Evolutionary conservation across 164 flowering plant genomes (phyloP).

Genomic region (Liquidambar formosana): DNA sequence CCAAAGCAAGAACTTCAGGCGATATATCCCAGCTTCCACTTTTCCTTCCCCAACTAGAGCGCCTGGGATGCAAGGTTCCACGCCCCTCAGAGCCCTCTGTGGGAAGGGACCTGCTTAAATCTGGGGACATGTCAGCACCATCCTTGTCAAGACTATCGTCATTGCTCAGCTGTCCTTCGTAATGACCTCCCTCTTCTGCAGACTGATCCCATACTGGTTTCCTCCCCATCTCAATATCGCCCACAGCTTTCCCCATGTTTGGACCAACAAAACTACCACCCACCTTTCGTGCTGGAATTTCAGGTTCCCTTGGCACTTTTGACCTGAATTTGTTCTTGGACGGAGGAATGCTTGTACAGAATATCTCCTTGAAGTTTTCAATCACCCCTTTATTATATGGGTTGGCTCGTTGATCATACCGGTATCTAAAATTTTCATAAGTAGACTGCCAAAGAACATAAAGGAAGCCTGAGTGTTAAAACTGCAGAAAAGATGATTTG

Average conservation of each 20-base stretch:
- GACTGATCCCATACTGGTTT: slow-evolving; percentile 25
- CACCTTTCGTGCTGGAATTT: slow-evolving; percentile 15
- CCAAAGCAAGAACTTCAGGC: slow-evolving; percentile 28
- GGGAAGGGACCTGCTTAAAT: slow-evolving; percentile 24
- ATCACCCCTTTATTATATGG: slow-evolving; percentile 37
- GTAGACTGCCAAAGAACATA: slow-evolving; percentile 35
- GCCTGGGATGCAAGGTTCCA: slow-evolving; percentile 17
- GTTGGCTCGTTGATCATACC: slow-evolving; percentile 31
- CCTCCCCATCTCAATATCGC: slow-evolving; percentile 44
- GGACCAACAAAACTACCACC: slow-evolving; percentile 23
- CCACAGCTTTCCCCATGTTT: slow-evolving; percentile 15
- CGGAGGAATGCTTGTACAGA: slow-evolving; percentile 37
- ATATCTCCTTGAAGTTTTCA: slow-evolving; percentile 34
- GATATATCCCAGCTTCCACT: slow-evolving; percentile 36
- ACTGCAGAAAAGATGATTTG: background rate
- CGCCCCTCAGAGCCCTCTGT: slow-evolving; percentile 20
- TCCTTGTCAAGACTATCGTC: slow-evolving; percentile 15
- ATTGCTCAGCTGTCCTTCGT: slow-evolving; percentile 6
- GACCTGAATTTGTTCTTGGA: slow-evolving; percentile 45
- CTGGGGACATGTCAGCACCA: slow-evolving; percentile 16
- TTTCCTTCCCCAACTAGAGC: slow-evolving; percentile 30
- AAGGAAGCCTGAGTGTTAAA: background rate
- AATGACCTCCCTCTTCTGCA: slow-evolving; percentile 11
- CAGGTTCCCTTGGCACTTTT: slow-evolving; percentile 27
- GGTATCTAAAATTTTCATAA: slow-evolving; percentile 44